phyloP scores from a whole-genome alignment of 257 asterid species.

The Mitragyna speciosa region DNA sequence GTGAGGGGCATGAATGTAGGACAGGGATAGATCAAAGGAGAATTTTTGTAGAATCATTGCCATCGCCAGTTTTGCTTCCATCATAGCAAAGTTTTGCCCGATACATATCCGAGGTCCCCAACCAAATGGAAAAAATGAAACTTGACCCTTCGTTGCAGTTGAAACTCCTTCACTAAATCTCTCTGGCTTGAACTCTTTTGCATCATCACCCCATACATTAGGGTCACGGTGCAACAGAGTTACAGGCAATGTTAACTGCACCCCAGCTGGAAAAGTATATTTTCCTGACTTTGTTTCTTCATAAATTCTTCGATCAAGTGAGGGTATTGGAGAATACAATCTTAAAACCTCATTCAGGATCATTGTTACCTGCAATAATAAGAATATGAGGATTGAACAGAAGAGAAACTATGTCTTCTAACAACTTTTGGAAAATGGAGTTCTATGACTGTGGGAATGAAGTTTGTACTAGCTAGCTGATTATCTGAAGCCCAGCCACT shows the following conservation, averaged over 20 bases:
- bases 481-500: conserved; percentile 9
- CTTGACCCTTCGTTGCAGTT: conserved; percentile 21
- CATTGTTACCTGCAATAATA: conserved; percentile 34
- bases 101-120: conserved; percentile 31
- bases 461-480: too few species aligned
- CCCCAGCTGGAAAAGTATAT: conserved; percentile 36
- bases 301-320: conserved; percentile 10
- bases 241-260: conserved; percentile 18
- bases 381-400: too few species aligned
- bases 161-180: conserved; percentile 27
- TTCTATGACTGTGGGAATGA: too few species aligned
- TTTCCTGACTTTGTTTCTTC: conserved; percentile 38
- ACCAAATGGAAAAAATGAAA: conserved; percentile 18
- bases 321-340: conserved; percentile 29
- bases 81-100: conserved; percentile 26
- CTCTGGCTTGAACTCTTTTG: conserved; percentile 28
- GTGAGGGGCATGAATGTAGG: conserved; percentile 25
- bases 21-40: conserved; percentile 24
- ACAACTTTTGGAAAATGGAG: too few species aligned
- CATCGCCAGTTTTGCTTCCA: conserved; percentile 25
- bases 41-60: conserved; percentile 27
- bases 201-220: conserved; percentile 32
- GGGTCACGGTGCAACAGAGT: conserved; percentile 19
- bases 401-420: too few species aligned
- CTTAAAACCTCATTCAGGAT: conserved; percentile 43